These are phyloP conservation scores for Endothia cerciana DNA, from an alignment of 2,329 filamentous ascomycete species.

Conservation along the genomic window DNA sequence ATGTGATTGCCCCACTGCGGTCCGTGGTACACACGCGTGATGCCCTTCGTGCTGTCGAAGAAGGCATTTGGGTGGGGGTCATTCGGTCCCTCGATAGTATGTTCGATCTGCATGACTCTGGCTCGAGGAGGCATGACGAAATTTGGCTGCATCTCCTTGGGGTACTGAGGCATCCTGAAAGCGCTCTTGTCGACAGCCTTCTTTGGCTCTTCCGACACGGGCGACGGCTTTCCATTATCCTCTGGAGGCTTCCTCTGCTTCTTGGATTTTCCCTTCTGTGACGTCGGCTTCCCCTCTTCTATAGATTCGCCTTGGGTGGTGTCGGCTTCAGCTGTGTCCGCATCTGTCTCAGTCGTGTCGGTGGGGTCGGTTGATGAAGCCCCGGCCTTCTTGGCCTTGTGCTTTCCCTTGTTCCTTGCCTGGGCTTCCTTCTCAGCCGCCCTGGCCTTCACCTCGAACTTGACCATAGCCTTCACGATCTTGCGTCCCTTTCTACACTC, in stretches of 20 bases:
- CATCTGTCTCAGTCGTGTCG: constrained; percentile 16
- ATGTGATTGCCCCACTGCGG: constrained; percentile 57
- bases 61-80: constrained; percentile 65
- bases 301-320: constrained; percentile 19
- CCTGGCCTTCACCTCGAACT: constrained; percentile 19
- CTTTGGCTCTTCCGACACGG: constrained; percentile 28
- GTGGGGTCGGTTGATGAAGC: constrained; percentile 21
- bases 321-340: constrained; percentile 17
- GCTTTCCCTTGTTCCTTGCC: constrained; percentile 29
- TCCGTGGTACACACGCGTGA: constrained; percentile 62
- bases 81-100: constrained; percentile 54
- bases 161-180: constrained; percentile 28
- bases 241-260: constrained; percentile 10
- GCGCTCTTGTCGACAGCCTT: constrained; percentile 20
- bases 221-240: constrained; percentile 12
- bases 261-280: constrained; percentile 23
- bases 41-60: constrained; percentile 55
- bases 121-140: constrained; percentile 53
- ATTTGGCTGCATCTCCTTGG: constrained; percentile 41
- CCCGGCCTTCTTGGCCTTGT: constrained; percentile 29
- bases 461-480: constrained; percentile 32
- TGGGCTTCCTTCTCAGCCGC: constrained; percentile 10
- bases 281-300: constrained; percentile 31
- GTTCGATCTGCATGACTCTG: constrained; percentile 58
- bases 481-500: constrained; percentile 37